Conservation (phyloP, 345 rosid species). For the Eutrema yunnanense region DNA sequence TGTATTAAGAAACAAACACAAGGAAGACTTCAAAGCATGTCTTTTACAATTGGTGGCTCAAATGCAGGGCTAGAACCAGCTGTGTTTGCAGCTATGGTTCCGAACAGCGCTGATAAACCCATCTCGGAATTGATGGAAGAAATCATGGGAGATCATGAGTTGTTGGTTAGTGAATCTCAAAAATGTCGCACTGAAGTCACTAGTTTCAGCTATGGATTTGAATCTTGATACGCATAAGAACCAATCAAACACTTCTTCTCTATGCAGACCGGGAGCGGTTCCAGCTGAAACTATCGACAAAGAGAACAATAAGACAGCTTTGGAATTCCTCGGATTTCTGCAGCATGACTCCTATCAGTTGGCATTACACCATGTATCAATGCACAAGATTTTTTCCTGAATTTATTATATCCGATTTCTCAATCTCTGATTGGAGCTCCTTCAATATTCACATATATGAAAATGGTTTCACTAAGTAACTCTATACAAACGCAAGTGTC, state of each 20-base stretch:
- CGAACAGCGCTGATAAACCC: conserved; percentile 70
- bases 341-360: background rate
- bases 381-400: background rate
- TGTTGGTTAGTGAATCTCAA: conserved; percentile 49
- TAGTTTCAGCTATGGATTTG: background rate
- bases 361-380: background rate
- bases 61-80: conserved; percentile 65
- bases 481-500: background rate
- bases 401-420: background rate
- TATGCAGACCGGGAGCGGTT: conserved; percentile 42
- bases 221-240: background rate
- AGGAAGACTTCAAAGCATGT: background rate
- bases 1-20: background rate
- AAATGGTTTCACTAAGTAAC: background rate
- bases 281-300: background rate
- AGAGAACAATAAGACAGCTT: background rate
- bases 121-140: conserved; percentile 66
- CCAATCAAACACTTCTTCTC: conserved; percentile 11
- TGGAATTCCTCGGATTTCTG: background rate
- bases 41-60: background rate
- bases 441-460: background rate
- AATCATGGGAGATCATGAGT: conserved; percentile 89
- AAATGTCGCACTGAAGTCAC: background rate
- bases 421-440: background rate
- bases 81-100: conserved; percentile 83